Evolutionary conservation across 2,329 filamentous ascomycete genomes (phyloP).

Genomic region (Arthrobotrys sphaeroides): DNA sequence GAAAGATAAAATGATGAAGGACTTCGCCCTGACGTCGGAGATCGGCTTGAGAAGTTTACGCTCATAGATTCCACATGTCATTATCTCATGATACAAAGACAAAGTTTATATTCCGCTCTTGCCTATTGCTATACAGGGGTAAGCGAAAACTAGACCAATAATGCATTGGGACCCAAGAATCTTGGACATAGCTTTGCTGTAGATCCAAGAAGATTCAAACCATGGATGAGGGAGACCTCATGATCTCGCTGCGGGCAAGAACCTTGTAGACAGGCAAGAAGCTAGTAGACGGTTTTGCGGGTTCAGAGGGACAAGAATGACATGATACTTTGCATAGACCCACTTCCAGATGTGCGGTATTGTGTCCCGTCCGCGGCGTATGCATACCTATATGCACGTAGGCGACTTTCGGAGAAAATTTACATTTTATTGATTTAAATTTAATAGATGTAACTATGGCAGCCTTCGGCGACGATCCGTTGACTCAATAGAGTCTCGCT

Average conservation of each 20-base stretch:
- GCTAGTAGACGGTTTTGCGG: background rate
- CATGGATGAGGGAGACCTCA: slow-evolving; percentile 1
- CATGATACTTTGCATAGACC: background rate
- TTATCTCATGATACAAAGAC: background rate
- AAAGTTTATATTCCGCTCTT: background rate
- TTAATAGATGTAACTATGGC: too few species aligned
- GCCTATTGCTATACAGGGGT: background rate
- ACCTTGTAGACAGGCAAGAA: background rate
- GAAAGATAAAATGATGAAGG: background rate
- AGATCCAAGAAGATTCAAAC: background rate
- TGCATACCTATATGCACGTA: background rate
- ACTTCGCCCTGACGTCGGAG: background rate
- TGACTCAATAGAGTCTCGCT: background rate
- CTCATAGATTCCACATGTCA: background rate
- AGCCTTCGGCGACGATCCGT: background rate
- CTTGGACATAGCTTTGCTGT: background rate
- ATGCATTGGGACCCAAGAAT: background rate
- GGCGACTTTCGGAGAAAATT: slow-evolving; percentile 13
- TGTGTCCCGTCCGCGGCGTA: background rate
- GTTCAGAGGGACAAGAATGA: background rate
- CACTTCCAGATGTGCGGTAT: background rate
- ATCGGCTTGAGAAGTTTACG: background rate
- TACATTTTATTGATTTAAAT: background rate
- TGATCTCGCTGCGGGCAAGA: background rate
- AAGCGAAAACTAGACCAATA: background rate